phyloP scores from a whole-genome alignment of 441 rosid genomes.

The Adansonia madagascariensis region DNA sequence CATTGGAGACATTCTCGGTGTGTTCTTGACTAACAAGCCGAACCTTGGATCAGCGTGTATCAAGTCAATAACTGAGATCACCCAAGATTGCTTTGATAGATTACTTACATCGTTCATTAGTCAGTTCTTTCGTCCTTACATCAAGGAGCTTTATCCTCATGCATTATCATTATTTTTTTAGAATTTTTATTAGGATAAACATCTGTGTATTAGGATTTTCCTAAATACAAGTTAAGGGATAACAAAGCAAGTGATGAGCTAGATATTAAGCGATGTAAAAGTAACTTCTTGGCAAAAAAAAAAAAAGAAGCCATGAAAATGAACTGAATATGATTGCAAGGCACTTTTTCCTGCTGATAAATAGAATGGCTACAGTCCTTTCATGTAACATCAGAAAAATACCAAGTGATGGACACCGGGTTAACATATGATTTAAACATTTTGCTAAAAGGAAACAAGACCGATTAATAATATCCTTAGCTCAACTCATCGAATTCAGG shows the following conservation, averaged over 20 bases:
- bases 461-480: neutral
- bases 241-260: neutral
- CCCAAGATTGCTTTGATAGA: slow-evolving; percentile 17
- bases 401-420: neutral
- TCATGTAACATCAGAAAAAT: neutral
- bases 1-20: neutral
- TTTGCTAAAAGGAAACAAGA: neutral
- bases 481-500: neutral
- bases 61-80: slow-evolving; percentile 9
- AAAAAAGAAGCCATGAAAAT: neutral
- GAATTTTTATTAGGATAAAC: neutral
- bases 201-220: neutral
- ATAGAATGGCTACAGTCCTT: neutral
- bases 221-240: neutral
- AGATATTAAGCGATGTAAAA: neutral
- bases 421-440: neutral
- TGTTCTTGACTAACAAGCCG: neutral
- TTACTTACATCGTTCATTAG: neutral
- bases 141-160: slow-evolving; percentile 3
- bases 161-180: neutral
- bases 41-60: slow-evolving; percentile 1
- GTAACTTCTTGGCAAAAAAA: neutral
- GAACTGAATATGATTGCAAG: neutral
- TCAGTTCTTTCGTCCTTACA: neutral
- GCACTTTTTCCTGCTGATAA: neutral